These are phyloP conservation scores for Melastoma malabathricum DNA, from an alignment of 345 rosid genomes.

Conservation along the genomic window DNA sequence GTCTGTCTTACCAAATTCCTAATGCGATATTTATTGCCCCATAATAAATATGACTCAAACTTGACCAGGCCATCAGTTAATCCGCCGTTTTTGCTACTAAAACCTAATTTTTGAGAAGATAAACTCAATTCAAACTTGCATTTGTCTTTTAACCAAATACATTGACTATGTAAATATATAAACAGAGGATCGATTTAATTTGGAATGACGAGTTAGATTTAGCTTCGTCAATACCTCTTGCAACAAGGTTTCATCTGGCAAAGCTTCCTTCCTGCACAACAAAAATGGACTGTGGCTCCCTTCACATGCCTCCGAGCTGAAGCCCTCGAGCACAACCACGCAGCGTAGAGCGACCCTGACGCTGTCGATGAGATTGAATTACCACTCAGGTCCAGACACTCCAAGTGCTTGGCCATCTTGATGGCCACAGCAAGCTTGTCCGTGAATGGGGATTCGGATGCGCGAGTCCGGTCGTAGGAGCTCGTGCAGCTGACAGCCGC, in stretches of 20 bases:
- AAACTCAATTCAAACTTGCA: background rate
- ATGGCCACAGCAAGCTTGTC: slow-evolving; percentile 51
- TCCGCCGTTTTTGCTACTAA: too few relatives aligned
- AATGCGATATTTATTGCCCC: too few relatives aligned
- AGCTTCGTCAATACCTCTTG: slow-evolving; percentile 37
- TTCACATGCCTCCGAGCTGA: slow-evolving; percentile 40
- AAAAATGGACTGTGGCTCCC: slow-evolving; percentile 48
- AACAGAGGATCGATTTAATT: too few relatives aligned
- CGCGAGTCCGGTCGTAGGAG: slow-evolving; percentile 23
- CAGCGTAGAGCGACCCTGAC: slow-evolving; percentile 33
- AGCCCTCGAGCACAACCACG: slow-evolving; percentile 49
- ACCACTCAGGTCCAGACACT: slow-evolving; percentile 52
- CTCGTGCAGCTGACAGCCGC: slow-evolving; percentile 37
- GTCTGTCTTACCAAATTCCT: too few relatives aligned
- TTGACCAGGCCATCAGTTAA: too few relatives aligned
- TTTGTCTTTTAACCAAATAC: background rate
- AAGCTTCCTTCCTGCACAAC: slow-evolving; percentile 34
- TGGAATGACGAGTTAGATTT: too few relatives aligned
- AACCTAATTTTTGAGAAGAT: too few relatives aligned
- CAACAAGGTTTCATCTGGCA: slow-evolving; percentile 64
- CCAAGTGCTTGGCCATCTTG: slow-evolving; percentile 45
- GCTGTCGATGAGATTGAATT: slow-evolving; percentile 44
- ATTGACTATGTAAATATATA: background rate
- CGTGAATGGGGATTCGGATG: slow-evolving; percentile 23
- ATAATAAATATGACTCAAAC: too few relatives aligned